Conservation (phyloP, 495 filamentous ascomycete genomes). For the Talaromyces adpressus region DNA sequence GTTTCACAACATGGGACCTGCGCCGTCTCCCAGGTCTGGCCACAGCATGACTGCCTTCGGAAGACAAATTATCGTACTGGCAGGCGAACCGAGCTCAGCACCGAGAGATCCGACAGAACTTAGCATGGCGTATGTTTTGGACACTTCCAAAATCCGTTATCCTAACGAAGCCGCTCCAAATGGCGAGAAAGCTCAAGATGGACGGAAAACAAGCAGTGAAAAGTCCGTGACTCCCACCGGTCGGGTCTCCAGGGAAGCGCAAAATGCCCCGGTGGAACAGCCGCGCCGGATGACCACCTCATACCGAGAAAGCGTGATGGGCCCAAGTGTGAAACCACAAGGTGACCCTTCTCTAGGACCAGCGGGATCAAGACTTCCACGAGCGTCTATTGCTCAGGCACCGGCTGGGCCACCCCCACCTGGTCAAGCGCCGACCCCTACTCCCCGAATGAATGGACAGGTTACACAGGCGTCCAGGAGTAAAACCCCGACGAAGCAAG, state of each 20-base stretch:
- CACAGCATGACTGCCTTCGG: constrained; percentile 96
- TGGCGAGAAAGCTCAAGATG: constrained; percentile 27
- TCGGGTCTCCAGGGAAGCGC: constrained; percentile 56
- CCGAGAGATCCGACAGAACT: constrained; percentile 74
- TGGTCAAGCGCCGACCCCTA: constrained; percentile 77
- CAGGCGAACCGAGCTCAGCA: constrained; percentile 87
- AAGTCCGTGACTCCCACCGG: constrained; percentile 26
- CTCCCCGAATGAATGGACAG: constrained; percentile 53
- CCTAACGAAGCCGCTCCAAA: constrained; percentile 64
- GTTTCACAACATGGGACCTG: constrained; percentile 99
- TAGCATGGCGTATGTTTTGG: constrained; percentile 82
- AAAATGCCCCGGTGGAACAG: constrained; percentile 47
- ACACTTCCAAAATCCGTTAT: constrained; percentile 93
- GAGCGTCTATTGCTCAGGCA: constrained; percentile 61
- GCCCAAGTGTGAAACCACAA: constrained; percentile 25
- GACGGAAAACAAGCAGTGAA: constrained; percentile 32
- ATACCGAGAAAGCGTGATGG: constrained; percentile 49
- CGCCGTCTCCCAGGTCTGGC: constrained; percentile 85
- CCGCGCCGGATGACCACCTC: constrained; percentile 41
- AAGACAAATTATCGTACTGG: constrained; percentile 85
- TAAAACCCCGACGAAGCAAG: constrained; percentile 53
- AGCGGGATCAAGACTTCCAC: constrained; percentile 57
- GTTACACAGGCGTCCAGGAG: constrained; percentile 36
- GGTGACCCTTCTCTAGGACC: constrained; percentile 23
- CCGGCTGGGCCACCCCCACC: constrained; percentile 81